A percentile compares a stretch with the other conserved stretches of the same genome.
These are phyloP conservation scores for Chlamydomonas reinhardtii DNA, from an alignment of 163 green algal genomes.

Conservation along the genomic window DNA sequence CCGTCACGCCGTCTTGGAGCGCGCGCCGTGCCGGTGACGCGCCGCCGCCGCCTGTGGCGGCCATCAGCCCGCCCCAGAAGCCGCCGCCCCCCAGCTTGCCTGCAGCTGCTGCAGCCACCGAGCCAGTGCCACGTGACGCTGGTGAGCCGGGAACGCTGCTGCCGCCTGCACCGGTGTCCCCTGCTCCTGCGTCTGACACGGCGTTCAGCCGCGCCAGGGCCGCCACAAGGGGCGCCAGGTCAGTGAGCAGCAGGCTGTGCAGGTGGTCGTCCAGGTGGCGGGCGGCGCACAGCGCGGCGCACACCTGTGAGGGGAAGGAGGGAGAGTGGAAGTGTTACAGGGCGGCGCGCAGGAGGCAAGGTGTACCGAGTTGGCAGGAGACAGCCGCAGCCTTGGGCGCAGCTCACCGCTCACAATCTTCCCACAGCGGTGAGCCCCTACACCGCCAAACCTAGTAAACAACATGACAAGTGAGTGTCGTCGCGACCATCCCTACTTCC, in stretches of 20 bases:
- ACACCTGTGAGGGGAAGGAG: not conserved
- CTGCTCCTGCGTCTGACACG: not conserved
- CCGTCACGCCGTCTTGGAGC: conserved; percentile 31
- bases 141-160: conserved; percentile 5
- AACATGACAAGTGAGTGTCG: no score
- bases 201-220: not conserved
- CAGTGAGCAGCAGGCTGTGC: conserved; percentile 28
- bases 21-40: not conserved
- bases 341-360: no score
- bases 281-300: conserved; percentile 28
- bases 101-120: not conserved
- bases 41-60: not conserved
- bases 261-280: conserved; percentile 27
- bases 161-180: not conserved
- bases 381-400: no score
- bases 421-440: no score
- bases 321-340: no score
- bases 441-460: no score
- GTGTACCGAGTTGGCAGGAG: no score
- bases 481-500: no score
- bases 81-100: conserved; percentile 40
- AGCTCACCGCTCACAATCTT: no score
- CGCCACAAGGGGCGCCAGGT: conserved; percentile 25
- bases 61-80: conserved; percentile 36
- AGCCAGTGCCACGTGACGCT: not conserved